phyloP scores from a whole-genome alignment of 495 filamentous ascomycete genomes.

The Aspergillus affinis region DNA sequence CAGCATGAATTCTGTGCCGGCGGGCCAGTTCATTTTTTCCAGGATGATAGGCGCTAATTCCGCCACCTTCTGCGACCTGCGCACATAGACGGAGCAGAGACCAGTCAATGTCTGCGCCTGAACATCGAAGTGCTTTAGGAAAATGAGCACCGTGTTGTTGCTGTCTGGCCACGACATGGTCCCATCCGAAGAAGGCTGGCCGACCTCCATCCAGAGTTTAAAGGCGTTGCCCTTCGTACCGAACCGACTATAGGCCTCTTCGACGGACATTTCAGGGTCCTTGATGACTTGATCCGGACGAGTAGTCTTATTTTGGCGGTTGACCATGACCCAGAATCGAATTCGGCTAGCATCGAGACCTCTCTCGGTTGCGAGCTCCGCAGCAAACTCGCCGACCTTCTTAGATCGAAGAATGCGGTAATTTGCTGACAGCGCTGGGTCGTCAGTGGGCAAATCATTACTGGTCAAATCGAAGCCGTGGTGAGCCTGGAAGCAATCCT shows the following conservation, averaged over 20 bases:
- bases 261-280: slow-evolving; percentile 75
- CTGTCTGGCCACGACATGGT: slow-evolving; percentile 66
- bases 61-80: slow-evolving; percentile 78
- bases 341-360: slow-evolving; percentile 57
- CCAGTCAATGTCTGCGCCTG: slow-evolving; percentile 72
- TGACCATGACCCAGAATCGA: slow-evolving; percentile 95
- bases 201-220: slow-evolving; percentile 81
- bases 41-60: slow-evolving; percentile 81
- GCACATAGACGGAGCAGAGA: slow-evolving; percentile 79
- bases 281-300: slow-evolving; percentile 83
- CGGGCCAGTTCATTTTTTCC: slow-evolving; percentile 84
- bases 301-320: slow-evolving; percentile 95
- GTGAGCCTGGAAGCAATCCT: slow-evolving; percentile 74
- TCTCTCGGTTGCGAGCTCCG: slow-evolving; percentile 67
- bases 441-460: slow-evolving; percentile 66
- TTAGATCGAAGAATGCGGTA: slow-evolving; percentile 72
- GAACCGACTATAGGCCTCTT: slow-evolving; percentile 70
- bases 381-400: slow-evolving; percentile 71
- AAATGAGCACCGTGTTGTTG: slow-evolving; percentile 71
- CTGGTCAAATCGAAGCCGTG: slow-evolving; percentile 82
- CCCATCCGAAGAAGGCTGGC: slow-evolving; percentile 64
- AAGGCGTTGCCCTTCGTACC: slow-evolving; percentile 72
- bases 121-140: slow-evolving; percentile 88
- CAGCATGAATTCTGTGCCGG: slow-evolving; percentile 60
- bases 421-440: slow-evolving; percentile 52